A percentile compares a stretch with the other conserved stretches of the same genome.
Conservation (phyloP, 139 green algal species). For the Tetradesmus obliquus region DNA sequence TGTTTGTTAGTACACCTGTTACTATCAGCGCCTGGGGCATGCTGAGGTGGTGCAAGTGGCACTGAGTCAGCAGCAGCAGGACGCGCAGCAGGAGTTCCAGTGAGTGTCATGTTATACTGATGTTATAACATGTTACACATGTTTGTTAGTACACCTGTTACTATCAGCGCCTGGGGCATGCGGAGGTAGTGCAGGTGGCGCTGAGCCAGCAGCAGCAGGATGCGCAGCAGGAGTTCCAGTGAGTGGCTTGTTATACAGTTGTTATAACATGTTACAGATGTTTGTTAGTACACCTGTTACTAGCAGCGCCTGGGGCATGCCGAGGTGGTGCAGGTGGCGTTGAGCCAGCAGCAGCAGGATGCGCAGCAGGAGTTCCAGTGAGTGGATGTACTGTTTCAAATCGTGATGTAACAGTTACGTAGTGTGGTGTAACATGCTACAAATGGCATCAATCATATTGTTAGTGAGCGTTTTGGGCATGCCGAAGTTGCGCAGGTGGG, state of each 20-base stretch:
- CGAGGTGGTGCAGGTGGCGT: constrained; percentile 78
- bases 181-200: constrained; percentile 79
- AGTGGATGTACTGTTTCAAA: neutral
- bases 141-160: too few relatives aligned
- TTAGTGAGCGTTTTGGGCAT: constrained; percentile 69
- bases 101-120: neutral
- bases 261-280: too few relatives aligned
- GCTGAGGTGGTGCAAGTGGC: constrained; percentile 80
- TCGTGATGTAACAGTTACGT: neutral
- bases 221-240: constrained; percentile 44
- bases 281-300: too few relatives aligned
- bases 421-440: too few relatives aligned
- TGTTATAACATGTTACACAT: too few relatives aligned
- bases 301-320: constrained; percentile 82
- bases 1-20: too few relatives aligned
- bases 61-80: constrained; percentile 34
- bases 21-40: constrained; percentile 80
- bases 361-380: constrained; percentile 44
- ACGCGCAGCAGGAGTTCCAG: constrained; percentile 43
- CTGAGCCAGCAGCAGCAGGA: constrained; percentile 39
- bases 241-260: neutral
- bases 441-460: too few relatives aligned
- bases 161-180: constrained; percentile 81
- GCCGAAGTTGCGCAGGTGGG: constrained; percentile 79
- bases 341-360: constrained; percentile 38